Evolutionary conservation across 805 yeast species (phyloP), one percentile per base, ranked within the genome.

Genomic region (Suhomyces sp.): DNA sequence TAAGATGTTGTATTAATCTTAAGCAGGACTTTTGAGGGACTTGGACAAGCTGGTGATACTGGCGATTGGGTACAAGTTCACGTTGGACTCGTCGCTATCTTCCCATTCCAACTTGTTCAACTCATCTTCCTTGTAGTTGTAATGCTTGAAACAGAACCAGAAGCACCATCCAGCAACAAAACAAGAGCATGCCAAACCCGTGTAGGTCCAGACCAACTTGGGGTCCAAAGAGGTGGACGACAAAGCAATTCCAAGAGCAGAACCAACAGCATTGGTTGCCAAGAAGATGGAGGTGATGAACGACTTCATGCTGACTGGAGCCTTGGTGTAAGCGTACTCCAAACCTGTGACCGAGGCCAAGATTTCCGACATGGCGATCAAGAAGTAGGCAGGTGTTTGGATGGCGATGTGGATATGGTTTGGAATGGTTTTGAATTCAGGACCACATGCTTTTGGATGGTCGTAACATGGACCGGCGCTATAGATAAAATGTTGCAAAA

Each of bases 241-340:
- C 28, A 81, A 64, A 8, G 88, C 85, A 56, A 80, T 78, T 48
- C 88, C 87, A 24, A 83, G 50, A 12, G 88, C 87, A 17, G 90
- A 72, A 36, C 91, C 88, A 33, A 81, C 50, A 9, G 93, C 93
- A 43, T 70, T 79, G 23, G 84, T 81, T 38, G 83, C 61, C 48
- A 85, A 68, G 66, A 79, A 83, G 35, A 78, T 43, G 17, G 81
- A 70, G 75, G 77, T 77, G 48, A 79, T 72, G 50, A 78, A 73
- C 11, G 82, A 72, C 54, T 76, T 77, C 83, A 78, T 77, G 29
- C 74, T 63, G 4, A 70, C 72, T 23, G 93, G 93, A 5, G 93
- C 91, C 63, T 83, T 81, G 16, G 88, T 79, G 63, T 82, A 84
- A n/a, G 95, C 93, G 53, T 81, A 83, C 63, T 85, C 91, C 46